These are phyloP conservation scores for Neofusicoccum cordaticola DNA, from an alignment of 2,329 filamentous ascomycete species.

Conservation along the genomic window DNA sequence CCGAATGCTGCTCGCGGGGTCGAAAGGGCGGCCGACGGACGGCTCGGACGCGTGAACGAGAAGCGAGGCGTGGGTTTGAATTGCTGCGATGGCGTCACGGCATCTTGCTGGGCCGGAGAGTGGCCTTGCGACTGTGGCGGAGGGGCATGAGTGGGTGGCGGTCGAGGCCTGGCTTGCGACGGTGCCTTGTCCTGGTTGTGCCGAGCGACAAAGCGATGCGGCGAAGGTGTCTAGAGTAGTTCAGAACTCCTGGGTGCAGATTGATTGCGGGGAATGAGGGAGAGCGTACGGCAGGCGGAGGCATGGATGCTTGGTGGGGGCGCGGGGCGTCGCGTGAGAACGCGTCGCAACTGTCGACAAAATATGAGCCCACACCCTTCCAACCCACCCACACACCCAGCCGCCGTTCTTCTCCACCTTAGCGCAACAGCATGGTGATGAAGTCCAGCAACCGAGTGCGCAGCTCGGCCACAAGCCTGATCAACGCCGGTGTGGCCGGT, in stretches of 20 bases:
- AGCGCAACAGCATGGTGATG: not conserved
- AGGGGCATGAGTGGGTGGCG: not conserved
- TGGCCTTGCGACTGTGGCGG: not conserved
- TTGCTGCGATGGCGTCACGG: constrained; percentile 17
- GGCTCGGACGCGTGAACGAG: constrained; percentile 21
- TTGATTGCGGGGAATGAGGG: not conserved
- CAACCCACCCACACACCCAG: not conserved
- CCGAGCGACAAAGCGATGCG: not conserved
- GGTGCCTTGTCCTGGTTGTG: not conserved
- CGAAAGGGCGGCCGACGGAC: not conserved
- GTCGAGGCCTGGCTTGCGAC: not conserved
- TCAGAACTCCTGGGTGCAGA: not conserved
- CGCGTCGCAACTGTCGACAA: not conserved
- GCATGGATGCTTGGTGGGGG: constrained; percentile 7
- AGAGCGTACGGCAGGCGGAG: not conserved
- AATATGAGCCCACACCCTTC: too few species aligned
- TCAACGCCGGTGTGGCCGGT: not conserved
- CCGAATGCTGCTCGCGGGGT: constrained; percentile 5
- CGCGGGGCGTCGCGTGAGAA: not conserved
- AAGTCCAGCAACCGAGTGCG: not conserved
- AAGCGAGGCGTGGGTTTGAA: constrained; percentile 34
- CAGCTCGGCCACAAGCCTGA: not conserved
- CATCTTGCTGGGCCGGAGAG: not conserved
- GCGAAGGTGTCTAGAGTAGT: not conserved
- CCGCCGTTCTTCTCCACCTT: not conserved